phyloP scores from a whole-genome alignment of 805 yeast genomes.

The Candida patagonica region DNA sequence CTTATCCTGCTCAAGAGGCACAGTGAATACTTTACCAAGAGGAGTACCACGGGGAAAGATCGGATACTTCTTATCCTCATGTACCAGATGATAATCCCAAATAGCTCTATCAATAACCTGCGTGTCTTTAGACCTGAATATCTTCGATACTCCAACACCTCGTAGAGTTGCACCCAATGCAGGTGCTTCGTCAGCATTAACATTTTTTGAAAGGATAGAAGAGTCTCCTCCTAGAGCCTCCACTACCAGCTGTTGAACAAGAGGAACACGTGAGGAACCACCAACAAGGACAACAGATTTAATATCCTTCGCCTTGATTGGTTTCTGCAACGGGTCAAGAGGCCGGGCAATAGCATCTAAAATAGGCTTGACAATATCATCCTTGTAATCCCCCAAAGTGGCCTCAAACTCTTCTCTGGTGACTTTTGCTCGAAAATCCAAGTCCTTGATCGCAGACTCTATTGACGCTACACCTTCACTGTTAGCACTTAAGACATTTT shows the following conservation, averaged over 20 bases:
- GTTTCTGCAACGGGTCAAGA: conserved; percentile 10
- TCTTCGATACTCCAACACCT: conserved; percentile 65
- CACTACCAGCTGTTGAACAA: conserved; percentile 52
- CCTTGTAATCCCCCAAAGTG: conserved; percentile 34
- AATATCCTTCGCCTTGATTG: conserved; percentile 26
- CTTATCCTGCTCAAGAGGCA: conserved; percentile 30
- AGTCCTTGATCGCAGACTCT: conserved; percentile 64
- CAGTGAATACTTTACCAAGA: conserved; percentile 24
- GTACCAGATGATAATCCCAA: conserved; percentile 37
- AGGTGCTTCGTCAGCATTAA: conserved; percentile 93
- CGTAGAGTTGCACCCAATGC: conserved; percentile 83
- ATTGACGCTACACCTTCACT: conserved; percentile 65
- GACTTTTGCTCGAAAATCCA: conserved; percentile 60
- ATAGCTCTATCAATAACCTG: conserved; percentile 47
- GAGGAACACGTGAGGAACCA: conserved; percentile 86
- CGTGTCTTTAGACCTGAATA: conserved; percentile 56
- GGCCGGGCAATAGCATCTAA: conserved; percentile 37
- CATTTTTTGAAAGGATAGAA: conserved; percentile 54
- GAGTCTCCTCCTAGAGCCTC: conserved; percentile 48
- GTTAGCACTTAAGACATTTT: conserved; percentile 80
- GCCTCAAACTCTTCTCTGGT: conserved; percentile 78
- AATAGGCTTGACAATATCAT: conserved; percentile 47
- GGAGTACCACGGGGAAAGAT: conserved; percentile 43
- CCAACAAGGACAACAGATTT: conserved; percentile 74
- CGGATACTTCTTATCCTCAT: conserved; percentile 21